Base-by-base conservation (phyloP, 345 rosid species). In the Boechera divaricarpa region DNA sequence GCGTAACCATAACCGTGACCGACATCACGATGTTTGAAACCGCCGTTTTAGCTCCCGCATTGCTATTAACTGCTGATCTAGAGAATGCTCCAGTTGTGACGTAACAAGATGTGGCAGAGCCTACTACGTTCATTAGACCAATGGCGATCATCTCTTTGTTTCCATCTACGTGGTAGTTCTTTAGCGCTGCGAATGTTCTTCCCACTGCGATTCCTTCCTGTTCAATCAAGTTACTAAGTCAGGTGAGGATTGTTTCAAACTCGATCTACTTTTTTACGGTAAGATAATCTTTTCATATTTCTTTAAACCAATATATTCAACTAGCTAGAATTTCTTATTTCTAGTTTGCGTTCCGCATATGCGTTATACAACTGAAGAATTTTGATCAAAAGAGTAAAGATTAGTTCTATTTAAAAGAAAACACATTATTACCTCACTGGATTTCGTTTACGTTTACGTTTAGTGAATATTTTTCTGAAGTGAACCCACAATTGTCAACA, bases 171-270 rank as follows among this genome's bases (percentile, higher is more conserved):
- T 89, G 86, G 80, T 92, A 95, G 83, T 90, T 85, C 77, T 89
- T 92, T 38, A 95, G 75, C 51, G 94, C 88, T 36, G 98, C 99
- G 73, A 95, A 92, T 57, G 99, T 95, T 80, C 98, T 89, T 80
- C 98, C 99, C 8, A 92, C 97, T 35, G 99, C 99, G 73, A 95
- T 89, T 10, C 99, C 99, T 85, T 95, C 99, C 99, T 95, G 92
- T 65, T 79, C n/a, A 7, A 70, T 71, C 35, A 35, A 18, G 2
- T 9, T 52, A 52, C 13, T 10, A 8, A 51, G 5, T 51, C 24
- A 47, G 52, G 52, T 3, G 8, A 5, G 8, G 9, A 49, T 49
- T n/a, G 24, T 47, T 47, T 47, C 9, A 47, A 47, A 15, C 52
- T 6, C 24, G 24, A 21, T 21, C 9, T 12, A 11, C 6, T 12